These are phyloP conservation scores for Xylariaceae sp. DNA, from an alignment of 2,329 filamentous ascomycete genomes.

Conservation along the genomic window DNA sequence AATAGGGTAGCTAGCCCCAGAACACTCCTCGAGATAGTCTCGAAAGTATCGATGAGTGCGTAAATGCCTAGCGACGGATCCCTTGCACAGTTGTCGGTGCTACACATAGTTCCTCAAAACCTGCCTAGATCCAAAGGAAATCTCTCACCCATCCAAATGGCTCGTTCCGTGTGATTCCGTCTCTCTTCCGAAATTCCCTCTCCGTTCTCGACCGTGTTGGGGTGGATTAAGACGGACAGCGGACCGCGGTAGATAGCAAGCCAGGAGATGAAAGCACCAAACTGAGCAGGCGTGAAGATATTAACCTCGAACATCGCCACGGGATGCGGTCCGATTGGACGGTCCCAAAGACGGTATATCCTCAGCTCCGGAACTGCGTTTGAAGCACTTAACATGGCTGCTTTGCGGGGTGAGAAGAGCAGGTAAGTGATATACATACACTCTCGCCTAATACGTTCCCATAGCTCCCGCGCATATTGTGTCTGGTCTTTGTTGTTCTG, in stretches of 20 bases:
- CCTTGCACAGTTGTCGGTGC: background rate
- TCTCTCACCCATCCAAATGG: slow-evolving; percentile 74
- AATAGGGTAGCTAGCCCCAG: no score
- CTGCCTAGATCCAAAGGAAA: slow-evolving; percentile 58
- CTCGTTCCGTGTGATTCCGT: slow-evolving; percentile 67
- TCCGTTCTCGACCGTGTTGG: slow-evolving; percentile 63
- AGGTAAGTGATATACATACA: slow-evolving; percentile 54
- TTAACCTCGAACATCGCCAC: slow-evolving; percentile 94
- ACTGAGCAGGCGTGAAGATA: slow-evolving; percentile 80
- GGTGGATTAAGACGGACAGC: slow-evolving; percentile 77
- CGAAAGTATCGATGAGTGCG: no score
- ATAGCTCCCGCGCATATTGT: slow-evolving; percentile 71
- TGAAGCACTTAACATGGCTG: slow-evolving; percentile 1
- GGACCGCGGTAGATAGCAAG: slow-evolving; percentile 80
- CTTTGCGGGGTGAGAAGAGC: background rate
- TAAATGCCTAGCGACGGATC: no score
- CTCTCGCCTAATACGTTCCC: slow-evolving; percentile 78
- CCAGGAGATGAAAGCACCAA: slow-evolving; percentile 88
- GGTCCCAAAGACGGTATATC: slow-evolving; percentile 77
- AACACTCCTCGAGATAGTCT: no score
- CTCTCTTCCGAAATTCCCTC: slow-evolving; percentile 42
- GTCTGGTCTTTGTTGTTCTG: slow-evolving; percentile 64
- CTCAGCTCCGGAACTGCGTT: slow-evolving; percentile 76
- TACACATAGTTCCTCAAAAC: background rate
- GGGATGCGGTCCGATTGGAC: slow-evolving; percentile 79